phyloP scores from a whole-genome alignment of 805 yeast species.

The Wickerhamiella brachini region DNA sequence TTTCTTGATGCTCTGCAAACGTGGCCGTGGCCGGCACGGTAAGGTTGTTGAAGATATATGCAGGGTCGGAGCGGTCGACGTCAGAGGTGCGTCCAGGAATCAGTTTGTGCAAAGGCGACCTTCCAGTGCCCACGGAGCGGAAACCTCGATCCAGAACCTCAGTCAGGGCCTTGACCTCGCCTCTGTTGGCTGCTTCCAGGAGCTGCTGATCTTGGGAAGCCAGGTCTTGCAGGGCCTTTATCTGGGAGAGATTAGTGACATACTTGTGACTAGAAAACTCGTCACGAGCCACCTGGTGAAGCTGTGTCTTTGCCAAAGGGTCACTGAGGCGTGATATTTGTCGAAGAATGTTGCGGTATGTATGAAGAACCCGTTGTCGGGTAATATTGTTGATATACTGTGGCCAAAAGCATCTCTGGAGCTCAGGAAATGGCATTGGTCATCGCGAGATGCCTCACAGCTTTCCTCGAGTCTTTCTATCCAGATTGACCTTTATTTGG shows the following conservation, averaged over 20 bases:
- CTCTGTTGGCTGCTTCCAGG: conserved; percentile 7
- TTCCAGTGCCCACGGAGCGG: conserved; percentile 4
- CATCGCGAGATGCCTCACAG: neutral
- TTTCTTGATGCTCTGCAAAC: conserved; percentile 8
- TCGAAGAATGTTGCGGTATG: neutral
- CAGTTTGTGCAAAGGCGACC: conserved; percentile 12
- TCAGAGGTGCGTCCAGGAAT: neutral
- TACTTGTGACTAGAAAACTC: conserved; percentile 13
- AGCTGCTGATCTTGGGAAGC: conserved; percentile 8
- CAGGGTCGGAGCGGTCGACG: conserved; percentile 1
- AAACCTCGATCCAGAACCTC: conserved; percentile 11
- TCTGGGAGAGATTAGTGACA: conserved; percentile 7
- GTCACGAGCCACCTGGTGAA: neutral
- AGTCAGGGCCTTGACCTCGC: conserved; percentile 5
- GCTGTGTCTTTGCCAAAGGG: neutral
- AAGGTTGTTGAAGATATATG: conserved; percentile 13
- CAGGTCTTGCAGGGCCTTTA: conserved; percentile 8
- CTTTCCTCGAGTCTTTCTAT: too few species aligned
- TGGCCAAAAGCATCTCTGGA: conserved; percentile 1
- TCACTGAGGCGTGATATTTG: neutral
- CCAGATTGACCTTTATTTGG: too few species aligned
- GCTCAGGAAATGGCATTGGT: neutral
- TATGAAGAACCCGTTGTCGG: neutral
- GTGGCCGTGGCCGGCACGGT: conserved; percentile 9
- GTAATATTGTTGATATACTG: conserved; percentile 2